phyloP scores from a whole-genome alignment of 2,329 filamentous ascomycete species.

The Saccharata proteae region DNA sequence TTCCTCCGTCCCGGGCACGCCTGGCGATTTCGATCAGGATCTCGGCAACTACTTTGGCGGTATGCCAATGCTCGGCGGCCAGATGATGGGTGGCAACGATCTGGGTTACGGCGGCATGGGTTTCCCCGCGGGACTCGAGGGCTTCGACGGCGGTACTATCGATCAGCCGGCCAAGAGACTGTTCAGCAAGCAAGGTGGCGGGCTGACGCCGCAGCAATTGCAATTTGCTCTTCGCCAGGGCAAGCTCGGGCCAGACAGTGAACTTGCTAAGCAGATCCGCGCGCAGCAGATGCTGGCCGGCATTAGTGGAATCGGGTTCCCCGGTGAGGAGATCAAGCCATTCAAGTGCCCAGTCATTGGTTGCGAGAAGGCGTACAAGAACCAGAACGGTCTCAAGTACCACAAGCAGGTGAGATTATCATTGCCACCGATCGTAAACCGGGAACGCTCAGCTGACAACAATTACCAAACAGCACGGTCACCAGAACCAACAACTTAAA shows the following conservation, averaged over 20 bases:
- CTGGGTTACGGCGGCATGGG: slow-evolving; percentile 18
- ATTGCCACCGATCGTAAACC: neutral
- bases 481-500: slow-evolving; percentile 91
- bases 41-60: slow-evolving; percentile 33
- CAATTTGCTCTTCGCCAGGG: slow-evolving; percentile 64
- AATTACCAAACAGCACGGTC: slow-evolving; percentile 52
- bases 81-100: slow-evolving; percentile 22
- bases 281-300: slow-evolving; percentile 43
- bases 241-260: slow-evolving; percentile 65
- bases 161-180: slow-evolving; percentile 91
- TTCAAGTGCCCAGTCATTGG: slow-evolving; percentile 97
- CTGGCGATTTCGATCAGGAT: slow-evolving; percentile 63
- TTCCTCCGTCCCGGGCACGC: slow-evolving; percentile 57
- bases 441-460: slow-evolving; percentile 14
- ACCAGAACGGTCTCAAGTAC: slow-evolving; percentile 96
- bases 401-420: slow-evolving; percentile 50
- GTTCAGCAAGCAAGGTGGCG: slow-evolving; percentile 69
- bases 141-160: slow-evolving; percentile 46
- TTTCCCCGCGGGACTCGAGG: slow-evolving; percentile 24
- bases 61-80: slow-evolving; percentile 21
- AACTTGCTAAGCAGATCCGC: slow-evolving; percentile 54
- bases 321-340: slow-evolving; percentile 81
- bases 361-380: slow-evolving; percentile 99
- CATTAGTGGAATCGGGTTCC: slow-evolving; percentile 35
- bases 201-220: slow-evolving; percentile 54